Percentiles rank a stretch among this genome's conserved stretches.
Evolutionary conservation across 345 rosid genomes (phyloP).

Genomic region (Camelina laxa): DNA sequence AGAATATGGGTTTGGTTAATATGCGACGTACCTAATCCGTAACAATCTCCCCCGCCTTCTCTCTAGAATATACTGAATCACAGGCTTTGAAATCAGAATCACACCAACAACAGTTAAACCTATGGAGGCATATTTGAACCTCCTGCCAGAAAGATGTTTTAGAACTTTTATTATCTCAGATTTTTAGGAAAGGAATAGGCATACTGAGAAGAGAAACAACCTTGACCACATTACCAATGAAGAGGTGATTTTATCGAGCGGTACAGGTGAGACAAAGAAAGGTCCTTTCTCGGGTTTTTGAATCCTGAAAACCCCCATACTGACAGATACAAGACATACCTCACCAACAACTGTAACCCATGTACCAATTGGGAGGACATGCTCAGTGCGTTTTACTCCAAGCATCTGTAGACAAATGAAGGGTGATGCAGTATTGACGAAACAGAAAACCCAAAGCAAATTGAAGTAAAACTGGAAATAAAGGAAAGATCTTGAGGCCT

Average conservation of each 20-base stretch:
- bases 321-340: conserved; percentile 55
- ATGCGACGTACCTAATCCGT: conserved; percentile 52
- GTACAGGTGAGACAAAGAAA: conserved; percentile 69
- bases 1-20: neutral
- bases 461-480: neutral
- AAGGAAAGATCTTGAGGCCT: neutral
- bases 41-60: conserved; percentile 58
- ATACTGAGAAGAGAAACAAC: conserved; percentile 40
- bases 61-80: conserved; percentile 60
- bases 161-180: neutral
- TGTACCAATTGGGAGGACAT: conserved; percentile 62
- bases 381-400: conserved; percentile 81
- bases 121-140: conserved; percentile 65
- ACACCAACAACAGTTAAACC: conserved; percentile 72
- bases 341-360: conserved; percentile 59
- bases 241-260: conserved; percentile 39
- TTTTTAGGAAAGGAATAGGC: neutral
- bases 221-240: conserved; percentile 84
- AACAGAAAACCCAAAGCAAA: neutral
- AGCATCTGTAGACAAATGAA: conserved; percentile 67
- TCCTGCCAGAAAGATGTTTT: conserved; percentile 30
- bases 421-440: too few species aligned
- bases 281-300: conserved; percentile 38
- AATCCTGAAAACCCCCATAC: conserved; percentile 60
- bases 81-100: conserved; percentile 63